Conservation (phyloP, 169 alveolate species). For the Eimeria sp. region DNA sequence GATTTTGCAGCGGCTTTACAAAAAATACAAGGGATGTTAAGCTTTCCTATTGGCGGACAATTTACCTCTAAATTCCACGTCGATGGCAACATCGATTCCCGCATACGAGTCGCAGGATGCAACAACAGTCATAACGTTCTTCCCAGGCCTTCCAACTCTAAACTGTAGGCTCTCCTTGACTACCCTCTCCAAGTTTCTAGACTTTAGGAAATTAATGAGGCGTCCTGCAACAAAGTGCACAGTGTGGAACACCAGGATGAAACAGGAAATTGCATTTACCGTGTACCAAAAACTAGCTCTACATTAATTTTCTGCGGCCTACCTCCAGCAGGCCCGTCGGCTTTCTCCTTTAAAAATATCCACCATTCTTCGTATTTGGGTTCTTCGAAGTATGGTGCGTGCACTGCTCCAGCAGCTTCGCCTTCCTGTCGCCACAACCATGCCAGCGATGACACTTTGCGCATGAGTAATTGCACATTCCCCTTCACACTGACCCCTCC, state of each 20-base stretch:
- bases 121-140: slow-evolving; percentile 53
- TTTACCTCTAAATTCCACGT: slow-evolving; percentile 78
- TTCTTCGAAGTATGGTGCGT: slow-evolving; percentile 93
- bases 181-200: slow-evolving; percentile 65
- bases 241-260: not conserved
- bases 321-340: slow-evolving; percentile 59
- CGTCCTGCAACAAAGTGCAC: slow-evolving; percentile 59
- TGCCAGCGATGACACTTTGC: not conserved
- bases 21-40: not conserved
- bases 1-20: not conserved
- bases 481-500: not conserved
- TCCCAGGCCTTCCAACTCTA: slow-evolving; percentile 78
- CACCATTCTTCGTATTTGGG: slow-evolving; percentile 95
- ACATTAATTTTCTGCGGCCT: not conserved
- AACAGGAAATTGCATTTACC: not conserved
- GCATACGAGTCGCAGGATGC: slow-evolving; percentile 83
- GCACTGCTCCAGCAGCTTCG: slow-evolving; percentile 93
- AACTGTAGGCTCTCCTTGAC: slow-evolving; percentile 79
- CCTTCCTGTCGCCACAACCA: slow-evolving; percentile 81
- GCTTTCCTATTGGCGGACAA: not conserved
- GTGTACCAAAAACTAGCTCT: not conserved
- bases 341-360: slow-evolving; percentile 89
- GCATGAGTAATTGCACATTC: not conserved
- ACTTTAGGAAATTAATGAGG: slow-evolving; percentile 65
- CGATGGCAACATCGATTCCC: slow-evolving; percentile 74